These are phyloP conservation scores for Symmetrospora coprosmae DNA, from an alignment of 768 basidiomycete species.

Conservation along the genomic window DNA sequence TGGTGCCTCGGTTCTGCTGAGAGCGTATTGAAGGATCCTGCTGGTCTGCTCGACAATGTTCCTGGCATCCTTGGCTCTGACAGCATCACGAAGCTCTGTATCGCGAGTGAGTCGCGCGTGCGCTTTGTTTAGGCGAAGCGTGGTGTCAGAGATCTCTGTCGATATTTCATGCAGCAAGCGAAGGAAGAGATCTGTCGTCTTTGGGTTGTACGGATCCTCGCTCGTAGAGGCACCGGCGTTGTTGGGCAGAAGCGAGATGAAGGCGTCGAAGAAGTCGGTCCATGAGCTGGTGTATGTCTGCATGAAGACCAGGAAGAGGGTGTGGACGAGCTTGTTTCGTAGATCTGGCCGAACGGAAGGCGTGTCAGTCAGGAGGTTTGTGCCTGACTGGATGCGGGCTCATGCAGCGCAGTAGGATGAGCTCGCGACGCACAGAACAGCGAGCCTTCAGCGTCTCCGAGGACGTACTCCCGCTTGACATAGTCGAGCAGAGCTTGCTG, in stretches of 20 bases:
- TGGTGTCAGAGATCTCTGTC: conserved; percentile 89
- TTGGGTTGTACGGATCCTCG: conserved; percentile 54
- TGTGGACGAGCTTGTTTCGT: conserved; percentile 51
- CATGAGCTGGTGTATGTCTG: conserved; percentile 73
- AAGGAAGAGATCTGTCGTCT: conserved; percentile 76
- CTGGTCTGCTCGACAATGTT: conserved; percentile 74
- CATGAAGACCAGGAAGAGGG: conserved; percentile 73
- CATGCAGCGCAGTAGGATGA: neutral
- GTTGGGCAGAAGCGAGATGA: conserved; percentile 47
- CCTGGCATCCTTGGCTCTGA: conserved; percentile 70
- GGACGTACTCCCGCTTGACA: conserved; percentile 25
- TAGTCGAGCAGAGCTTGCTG: conserved; percentile 26
- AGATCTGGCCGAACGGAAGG: conserved; percentile 27
- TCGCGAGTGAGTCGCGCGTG: conserved; percentile 64
- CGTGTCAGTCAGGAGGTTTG: neutral
- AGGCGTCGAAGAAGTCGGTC: conserved; percentile 67
- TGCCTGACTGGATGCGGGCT: neutral
- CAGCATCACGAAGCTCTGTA: conserved; percentile 68
- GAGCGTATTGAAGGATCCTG: conserved; percentile 59
- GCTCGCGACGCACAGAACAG: conserved; percentile 25
- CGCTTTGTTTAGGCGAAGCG: conserved; percentile 70
- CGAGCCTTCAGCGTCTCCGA: conserved; percentile 26
- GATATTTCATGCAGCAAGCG: conserved; percentile 88
- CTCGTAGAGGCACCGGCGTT: conserved; percentile 43
- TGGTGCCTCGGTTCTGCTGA: conserved; percentile 45